Conservation (phyloP, 495 filamentous ascomycete species). For the Clavariopsis aquatica region DNA sequence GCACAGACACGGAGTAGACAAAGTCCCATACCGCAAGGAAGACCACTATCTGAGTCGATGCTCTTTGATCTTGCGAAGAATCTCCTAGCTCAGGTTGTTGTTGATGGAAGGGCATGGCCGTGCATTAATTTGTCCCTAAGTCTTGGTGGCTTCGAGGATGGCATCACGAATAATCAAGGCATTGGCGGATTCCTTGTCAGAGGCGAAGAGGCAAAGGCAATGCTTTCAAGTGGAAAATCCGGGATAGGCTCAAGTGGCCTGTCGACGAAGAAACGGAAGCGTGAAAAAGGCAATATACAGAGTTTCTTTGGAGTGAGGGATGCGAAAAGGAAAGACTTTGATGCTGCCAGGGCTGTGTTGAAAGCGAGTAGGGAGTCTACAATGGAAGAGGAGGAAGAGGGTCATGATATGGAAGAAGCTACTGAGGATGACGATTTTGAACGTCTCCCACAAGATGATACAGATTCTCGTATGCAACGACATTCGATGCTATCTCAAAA, state of each 20-base stretch:
- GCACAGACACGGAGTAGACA: constrained; percentile 71
- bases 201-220: constrained; percentile 68
- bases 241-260: constrained; percentile 37
- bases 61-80: constrained; percentile 76
- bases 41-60: constrained; percentile 66
- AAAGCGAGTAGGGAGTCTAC: constrained; percentile 15
- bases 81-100: constrained; percentile 72
- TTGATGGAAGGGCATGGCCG: constrained; percentile 80
- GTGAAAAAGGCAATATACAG: constrained; percentile 57
- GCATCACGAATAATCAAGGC: constrained; percentile 75
- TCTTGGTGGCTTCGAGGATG: constrained; percentile 89
- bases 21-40: constrained; percentile 74
- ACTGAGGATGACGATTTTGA: constrained; percentile 14
- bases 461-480: background rate
- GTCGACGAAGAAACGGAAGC: constrained; percentile 8
- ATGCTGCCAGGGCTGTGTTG: constrained; percentile 26
- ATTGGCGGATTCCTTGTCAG: constrained; percentile 83
- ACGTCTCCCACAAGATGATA: background rate
- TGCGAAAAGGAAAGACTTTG: constrained; percentile 27
- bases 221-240: constrained; percentile 30
- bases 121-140: constrained; percentile 81
- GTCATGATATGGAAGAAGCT: background rate
- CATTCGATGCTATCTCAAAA: constrained; percentile 7
- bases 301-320: constrained; percentile 28
- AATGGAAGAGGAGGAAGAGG: constrained; percentile 23